Percentiles rank a stretch among this genome's conserved stretches.
phyloP scores from a whole-genome alignment of 257 asterid species.

The Capsicum rhomboideum region DNA sequence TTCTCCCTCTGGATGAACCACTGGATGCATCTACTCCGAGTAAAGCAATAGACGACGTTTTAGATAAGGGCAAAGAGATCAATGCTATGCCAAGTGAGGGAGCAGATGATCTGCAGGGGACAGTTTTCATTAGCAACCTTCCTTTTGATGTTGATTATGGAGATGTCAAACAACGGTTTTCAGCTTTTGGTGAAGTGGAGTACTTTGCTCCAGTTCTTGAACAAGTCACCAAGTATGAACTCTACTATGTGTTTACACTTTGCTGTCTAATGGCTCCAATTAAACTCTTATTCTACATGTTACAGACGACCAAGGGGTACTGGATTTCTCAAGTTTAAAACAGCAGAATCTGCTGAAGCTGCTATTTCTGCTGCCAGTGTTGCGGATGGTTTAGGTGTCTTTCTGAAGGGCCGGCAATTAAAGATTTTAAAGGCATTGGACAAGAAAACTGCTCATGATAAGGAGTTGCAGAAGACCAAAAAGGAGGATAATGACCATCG shows the following conservation, averaged over 20 bases:
- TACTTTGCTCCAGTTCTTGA: slow-evolving; percentile 80
- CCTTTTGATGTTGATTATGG: slow-evolving; percentile 65
- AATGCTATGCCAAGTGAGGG: slow-evolving; percentile 26
- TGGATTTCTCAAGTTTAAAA: slow-evolving; percentile 87
- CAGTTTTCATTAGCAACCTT: slow-evolving; percentile 76
- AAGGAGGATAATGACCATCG: slow-evolving; percentile 66
- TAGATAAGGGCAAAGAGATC: slow-evolving; percentile 19
- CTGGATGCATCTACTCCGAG: slow-evolving; percentile 12
- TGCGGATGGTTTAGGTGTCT: slow-evolving; percentile 52
- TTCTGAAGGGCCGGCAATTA: slow-evolving; percentile 72
- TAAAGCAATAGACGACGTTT: slow-evolving; percentile 1
- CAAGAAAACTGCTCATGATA: slow-evolving; percentile 69
- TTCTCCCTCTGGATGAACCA: slow-evolving; percentile 21
- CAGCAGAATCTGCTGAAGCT: slow-evolving; percentile 58
- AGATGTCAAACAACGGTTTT: slow-evolving; percentile 82
- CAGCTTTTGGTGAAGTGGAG: slow-evolving; percentile 77
- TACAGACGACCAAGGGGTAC: slow-evolving; percentile 95
- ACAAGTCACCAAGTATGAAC: slow-evolving; percentile 69
- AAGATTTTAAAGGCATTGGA: slow-evolving; percentile 80
- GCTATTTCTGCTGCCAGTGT: slow-evolving; percentile 62
- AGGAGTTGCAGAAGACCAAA: slow-evolving; percentile 72
- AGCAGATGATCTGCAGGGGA: slow-evolving; percentile 68
- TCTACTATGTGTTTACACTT: background rate
- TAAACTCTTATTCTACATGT: slow-evolving; percentile 4
- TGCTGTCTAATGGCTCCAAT: background rate